Conservation (phyloP, 768 basidiomycete species). For the Russula sp. region DNA sequence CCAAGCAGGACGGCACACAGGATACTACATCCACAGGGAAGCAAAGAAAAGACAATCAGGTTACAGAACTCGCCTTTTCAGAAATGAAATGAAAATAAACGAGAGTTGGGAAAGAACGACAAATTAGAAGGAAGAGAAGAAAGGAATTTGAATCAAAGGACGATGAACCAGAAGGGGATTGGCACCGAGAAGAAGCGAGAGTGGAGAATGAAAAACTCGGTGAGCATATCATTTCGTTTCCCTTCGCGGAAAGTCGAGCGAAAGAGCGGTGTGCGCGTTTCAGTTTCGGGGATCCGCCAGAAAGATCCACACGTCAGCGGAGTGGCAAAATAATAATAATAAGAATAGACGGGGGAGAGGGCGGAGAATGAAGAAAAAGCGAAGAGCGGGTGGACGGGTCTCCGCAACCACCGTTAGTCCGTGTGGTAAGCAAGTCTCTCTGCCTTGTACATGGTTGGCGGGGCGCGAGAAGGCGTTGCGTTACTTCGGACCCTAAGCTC, state of each 20-base stretch:
- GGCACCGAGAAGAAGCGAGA: background rate
- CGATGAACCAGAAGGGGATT: background rate
- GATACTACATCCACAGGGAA: slow-evolving; percentile 43
- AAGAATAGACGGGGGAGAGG: too few relatives aligned
- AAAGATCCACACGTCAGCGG: slow-evolving; percentile 9
- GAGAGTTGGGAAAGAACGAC: background rate
- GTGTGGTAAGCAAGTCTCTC: background rate
- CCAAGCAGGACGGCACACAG: slow-evolving; percentile 52
- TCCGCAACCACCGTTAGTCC: background rate
- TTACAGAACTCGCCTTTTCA: background rate
- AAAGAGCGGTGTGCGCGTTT: background rate
- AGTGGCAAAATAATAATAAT: background rate
- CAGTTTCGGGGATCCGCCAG: slow-evolving; percentile 2
- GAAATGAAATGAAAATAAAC: background rate
- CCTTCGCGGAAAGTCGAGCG: background rate
- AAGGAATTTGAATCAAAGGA: background rate
- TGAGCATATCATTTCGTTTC: background rate
- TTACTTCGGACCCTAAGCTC: slow-evolving; percentile 9
- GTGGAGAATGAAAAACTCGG: background rate
- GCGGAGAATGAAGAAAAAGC: background rate
- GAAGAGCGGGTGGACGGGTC: background rate
- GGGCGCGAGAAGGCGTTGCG: background rate
- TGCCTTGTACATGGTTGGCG: background rate
- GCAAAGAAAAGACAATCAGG: background rate
- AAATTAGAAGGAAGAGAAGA: background rate